phyloP scores from a whole-genome alignment of 192 early-diverging fungal genomes.

The Coemansia sp. region DNA sequence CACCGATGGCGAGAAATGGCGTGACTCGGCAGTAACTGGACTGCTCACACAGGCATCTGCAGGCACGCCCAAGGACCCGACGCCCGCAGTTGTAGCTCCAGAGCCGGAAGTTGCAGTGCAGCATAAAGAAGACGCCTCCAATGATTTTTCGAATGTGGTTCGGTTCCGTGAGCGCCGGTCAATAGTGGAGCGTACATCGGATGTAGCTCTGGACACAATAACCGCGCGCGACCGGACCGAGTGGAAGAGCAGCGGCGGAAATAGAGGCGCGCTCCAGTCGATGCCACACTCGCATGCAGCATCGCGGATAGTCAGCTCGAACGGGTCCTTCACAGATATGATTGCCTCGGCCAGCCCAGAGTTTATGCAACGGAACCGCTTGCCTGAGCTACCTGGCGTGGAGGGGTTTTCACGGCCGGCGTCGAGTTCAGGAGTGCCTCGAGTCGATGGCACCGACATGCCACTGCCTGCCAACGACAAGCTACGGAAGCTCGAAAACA shows the following conservation, averaged over 20 bases:
- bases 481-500: conserved; percentile 31
- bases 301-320: conserved; percentile 31
- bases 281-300: conserved; percentile 36
- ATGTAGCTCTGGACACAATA: conserved; percentile 32
- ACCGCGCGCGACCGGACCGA: conserved; percentile 17
- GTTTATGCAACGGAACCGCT: conserved; percentile 4
- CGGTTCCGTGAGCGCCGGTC: conserved; percentile 4
- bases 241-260: not conserved
- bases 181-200: conserved; percentile 25
- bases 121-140: too few species aligned
- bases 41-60: conserved; percentile 29
- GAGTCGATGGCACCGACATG: not conserved
- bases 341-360: conserved; percentile 24
- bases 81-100: conserved; percentile 1
- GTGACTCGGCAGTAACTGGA: conserved; percentile 43
- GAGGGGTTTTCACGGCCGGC: conserved; percentile 17
- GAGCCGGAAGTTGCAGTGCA: too few species aligned
- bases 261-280: conserved; percentile 8
- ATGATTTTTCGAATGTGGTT: not conserved
- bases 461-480: conserved; percentile 23
- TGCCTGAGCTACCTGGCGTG: conserved; percentile 21
- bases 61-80: conserved; percentile 11
- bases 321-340: conserved; percentile 36
- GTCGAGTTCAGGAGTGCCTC: conserved; percentile 4
- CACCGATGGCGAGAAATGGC: conserved; percentile 21